phyloP scores from a whole-genome alignment of 352 stramenopile species.

The Blastocystis sp. region DNA sequence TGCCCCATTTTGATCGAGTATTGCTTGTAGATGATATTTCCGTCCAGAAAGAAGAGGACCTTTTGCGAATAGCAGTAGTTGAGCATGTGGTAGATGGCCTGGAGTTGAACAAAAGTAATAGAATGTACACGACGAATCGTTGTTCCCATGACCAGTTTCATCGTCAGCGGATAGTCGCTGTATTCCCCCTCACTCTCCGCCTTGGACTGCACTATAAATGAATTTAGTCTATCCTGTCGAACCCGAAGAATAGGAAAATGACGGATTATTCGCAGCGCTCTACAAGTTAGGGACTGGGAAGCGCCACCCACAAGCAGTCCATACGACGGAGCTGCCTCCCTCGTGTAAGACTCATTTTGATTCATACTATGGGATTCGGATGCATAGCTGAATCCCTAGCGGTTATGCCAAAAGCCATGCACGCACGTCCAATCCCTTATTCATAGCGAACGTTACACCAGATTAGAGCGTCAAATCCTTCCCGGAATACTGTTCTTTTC shows the following conservation, averaged over 20 bases:
- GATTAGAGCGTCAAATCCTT: too few relatives aligned
- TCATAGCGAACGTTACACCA: too few relatives aligned
- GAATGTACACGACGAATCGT: constrained; percentile 41
- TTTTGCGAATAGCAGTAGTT: constrained; percentile 61
- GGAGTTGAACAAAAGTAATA: neutral
- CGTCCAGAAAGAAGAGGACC: constrained; percentile 17
- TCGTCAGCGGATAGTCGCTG: neutral
- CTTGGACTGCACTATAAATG: neutral
- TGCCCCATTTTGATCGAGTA: constrained; percentile 46
- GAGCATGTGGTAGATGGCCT: constrained; percentile 61
- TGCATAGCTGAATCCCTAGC: constrained; percentile 23
- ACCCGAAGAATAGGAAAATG: neutral
- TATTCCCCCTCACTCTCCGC: neutral
- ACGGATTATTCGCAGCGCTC: neutral
- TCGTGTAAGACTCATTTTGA: neutral
- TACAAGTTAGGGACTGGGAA: neutral
- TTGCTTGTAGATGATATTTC: constrained; percentile 41
- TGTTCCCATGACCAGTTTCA: constrained; percentile 39
- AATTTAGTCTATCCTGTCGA: neutral
- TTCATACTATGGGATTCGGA: neutral
- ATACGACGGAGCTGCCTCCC: neutral
- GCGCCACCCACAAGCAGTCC: neutral
- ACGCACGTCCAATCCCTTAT: too few relatives aligned
- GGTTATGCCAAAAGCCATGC: too few relatives aligned
- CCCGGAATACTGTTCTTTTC: too few relatives aligned